These are phyloP conservation scores for Torulaspora franciscae DNA, from an alignment of 805 yeast species.

Conservation along the genomic window DNA sequence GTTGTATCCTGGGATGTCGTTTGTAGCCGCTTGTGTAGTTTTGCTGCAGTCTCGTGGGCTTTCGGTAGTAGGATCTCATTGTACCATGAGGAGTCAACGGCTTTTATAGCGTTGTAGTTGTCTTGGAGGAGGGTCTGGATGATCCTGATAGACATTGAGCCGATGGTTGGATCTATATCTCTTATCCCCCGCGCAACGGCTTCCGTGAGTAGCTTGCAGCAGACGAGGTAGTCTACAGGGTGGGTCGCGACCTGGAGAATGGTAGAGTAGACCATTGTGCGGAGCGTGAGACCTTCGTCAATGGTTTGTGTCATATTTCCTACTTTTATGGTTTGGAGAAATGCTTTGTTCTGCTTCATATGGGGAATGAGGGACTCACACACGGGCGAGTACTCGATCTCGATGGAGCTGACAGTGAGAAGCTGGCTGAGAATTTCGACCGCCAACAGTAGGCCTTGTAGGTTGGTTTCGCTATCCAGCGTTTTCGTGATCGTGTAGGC, in stretches of 20 bases:
- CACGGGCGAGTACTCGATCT: slow-evolving; percentile 1
- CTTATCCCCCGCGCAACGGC: slow-evolving; percentile 12
- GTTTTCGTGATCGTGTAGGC: slow-evolving; percentile 1
- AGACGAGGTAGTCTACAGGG: slow-evolving; percentile 2
- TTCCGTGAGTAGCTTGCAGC: slow-evolving; percentile 10
- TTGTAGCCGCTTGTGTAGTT: slow-evolving; percentile 4
- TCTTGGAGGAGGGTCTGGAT: slow-evolving; percentile 3
- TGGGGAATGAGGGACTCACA: slow-evolving; percentile 18
- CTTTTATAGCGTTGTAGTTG: slow-evolving; percentile 8
- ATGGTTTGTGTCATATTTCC: slow-evolving; percentile 34
- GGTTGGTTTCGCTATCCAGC: background rate
- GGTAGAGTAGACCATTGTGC: slow-evolving; percentile 17
- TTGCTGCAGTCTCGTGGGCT: background rate
- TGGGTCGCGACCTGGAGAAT: slow-evolving; percentile 11
- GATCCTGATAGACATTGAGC: slow-evolving; percentile 4
- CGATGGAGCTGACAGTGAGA: slow-evolving; percentile 1
- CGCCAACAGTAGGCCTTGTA: slow-evolving; percentile 1
- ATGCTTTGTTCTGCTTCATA: slow-evolving; percentile 25
- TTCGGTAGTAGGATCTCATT: slow-evolving; percentile 1
- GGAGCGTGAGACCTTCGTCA: slow-evolving; percentile 24
- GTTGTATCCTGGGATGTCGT: background rate
- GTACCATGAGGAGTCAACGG: slow-evolving; percentile 18
- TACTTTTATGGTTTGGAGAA: slow-evolving; percentile 27
- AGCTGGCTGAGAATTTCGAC: slow-evolving; percentile 7
- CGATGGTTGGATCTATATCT: slow-evolving; percentile 15